Conservation (phyloP, 257 asterid genomes). For the Linaria vulgaris region DNA sequence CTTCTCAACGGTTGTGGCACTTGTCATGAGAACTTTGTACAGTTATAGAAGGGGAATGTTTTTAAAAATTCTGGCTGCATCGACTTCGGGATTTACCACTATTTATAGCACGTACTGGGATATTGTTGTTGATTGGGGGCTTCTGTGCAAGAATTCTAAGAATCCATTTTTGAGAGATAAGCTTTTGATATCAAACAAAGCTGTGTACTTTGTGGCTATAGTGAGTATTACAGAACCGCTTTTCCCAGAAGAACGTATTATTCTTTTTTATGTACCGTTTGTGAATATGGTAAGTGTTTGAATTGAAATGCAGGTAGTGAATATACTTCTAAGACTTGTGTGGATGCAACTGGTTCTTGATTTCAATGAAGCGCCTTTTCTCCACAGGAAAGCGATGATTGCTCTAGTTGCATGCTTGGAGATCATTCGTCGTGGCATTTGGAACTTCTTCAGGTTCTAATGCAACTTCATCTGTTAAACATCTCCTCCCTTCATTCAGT, state of each 20-base stretch:
- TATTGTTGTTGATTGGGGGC: constrained; percentile 82
- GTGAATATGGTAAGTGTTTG: neutral
- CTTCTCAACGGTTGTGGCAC: constrained; percentile 64
- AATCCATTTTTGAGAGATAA: constrained; percentile 87
- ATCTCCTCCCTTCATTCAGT: no score
- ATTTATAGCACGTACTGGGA: constrained; percentile 74
- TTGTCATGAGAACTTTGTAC: constrained; percentile 58
- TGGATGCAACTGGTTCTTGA: constrained; percentile 92
- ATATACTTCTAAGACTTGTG: constrained; percentile 66
- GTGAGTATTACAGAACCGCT: constrained; percentile 40
- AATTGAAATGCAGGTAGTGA: constrained; percentile 46
- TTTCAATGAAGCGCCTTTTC: constrained; percentile 37
- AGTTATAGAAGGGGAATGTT: constrained; percentile 25
- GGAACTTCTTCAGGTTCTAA: constrained; percentile 88
- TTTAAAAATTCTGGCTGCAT: constrained; percentile 52
- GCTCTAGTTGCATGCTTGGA: constrained; percentile 73
- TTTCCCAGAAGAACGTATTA: neutral
- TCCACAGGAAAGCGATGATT: constrained; percentile 52
- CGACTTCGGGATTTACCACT: constrained; percentile 65
- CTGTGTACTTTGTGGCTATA: constrained; percentile 68
- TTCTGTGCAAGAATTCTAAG: constrained; percentile 46
- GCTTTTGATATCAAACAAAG: constrained; percentile 57
- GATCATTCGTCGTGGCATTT: constrained; percentile 79
- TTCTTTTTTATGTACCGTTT: neutral
- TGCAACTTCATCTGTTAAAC: neutral